phyloP scores from a whole-genome alignment of 2,329 filamentous ascomycete genomes.

The Sporothrix sp. region DNA sequence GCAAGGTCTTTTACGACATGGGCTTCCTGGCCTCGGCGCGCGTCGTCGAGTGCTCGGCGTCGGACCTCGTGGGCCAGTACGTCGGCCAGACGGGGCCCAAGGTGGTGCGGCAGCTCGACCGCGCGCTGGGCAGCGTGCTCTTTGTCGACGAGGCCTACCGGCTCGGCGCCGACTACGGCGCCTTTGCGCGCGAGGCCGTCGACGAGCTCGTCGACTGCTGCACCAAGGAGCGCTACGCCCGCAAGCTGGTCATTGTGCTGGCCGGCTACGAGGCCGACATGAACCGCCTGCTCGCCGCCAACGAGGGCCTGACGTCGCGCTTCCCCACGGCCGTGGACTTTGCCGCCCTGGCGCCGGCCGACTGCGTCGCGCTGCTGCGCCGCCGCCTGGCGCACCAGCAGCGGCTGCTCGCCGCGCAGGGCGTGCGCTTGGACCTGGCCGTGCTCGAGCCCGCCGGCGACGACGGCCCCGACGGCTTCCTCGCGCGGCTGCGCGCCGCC shows the following conservation, averaged over 20 bases:
- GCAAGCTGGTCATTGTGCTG: conserved; percentile 56
- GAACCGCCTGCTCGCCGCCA: conserved; percentile 49
- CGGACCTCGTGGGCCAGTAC: conserved; percentile 59
- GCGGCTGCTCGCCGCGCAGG: not conserved
- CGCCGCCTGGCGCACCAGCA: conserved; percentile 22
- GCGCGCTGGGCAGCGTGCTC: conserved; percentile 53
- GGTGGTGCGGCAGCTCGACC: conserved; percentile 49
- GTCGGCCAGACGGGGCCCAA: conserved; percentile 62
- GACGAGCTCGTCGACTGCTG: conserved; percentile 44
- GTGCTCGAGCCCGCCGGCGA: conserved; percentile 20
- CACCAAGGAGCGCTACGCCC: conserved; percentile 46
- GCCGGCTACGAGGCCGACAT: conserved; percentile 61
- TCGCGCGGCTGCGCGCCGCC: conserved; percentile 19
- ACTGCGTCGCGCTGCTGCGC: conserved; percentile 37
- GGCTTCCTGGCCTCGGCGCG: conserved; percentile 48
- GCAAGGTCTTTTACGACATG: conserved; percentile 66
- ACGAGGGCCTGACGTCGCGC: conserved; percentile 53
- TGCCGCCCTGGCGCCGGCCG: conserved; percentile 29
- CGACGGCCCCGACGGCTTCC: conserved; percentile 12
- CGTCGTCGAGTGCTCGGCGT: conserved; percentile 51
- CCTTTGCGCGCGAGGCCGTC: conserved; percentile 47
- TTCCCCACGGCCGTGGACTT: conserved; percentile 57
- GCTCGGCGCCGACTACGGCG: conserved; percentile 44
- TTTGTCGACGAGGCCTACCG: conserved; percentile 68
- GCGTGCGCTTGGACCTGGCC: conserved; percentile 20